phyloP scores from a whole-genome alignment of 1,284 basidiomycete genomes.

The Polyporus tsugae region DNA sequence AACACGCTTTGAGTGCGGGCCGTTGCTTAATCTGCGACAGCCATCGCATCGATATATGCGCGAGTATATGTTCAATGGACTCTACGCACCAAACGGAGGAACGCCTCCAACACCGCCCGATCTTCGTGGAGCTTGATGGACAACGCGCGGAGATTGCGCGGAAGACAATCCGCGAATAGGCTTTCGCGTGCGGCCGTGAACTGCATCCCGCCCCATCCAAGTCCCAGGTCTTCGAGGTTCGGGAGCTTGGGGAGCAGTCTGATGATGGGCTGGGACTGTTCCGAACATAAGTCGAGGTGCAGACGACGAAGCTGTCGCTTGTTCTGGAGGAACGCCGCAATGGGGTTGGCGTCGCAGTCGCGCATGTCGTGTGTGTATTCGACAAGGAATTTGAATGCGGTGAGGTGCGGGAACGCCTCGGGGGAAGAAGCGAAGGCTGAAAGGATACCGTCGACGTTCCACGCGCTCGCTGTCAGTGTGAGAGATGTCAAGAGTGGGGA shows the following conservation, averaged over 20 bases:
- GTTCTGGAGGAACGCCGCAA: conserved; percentile 4
- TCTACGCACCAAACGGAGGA: neutral
- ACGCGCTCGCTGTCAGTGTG: neutral
- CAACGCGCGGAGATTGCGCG: neutral
- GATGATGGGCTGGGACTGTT: neutral
- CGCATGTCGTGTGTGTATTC: neutral
- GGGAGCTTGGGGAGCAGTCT: conserved; percentile 5
- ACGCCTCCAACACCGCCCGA: neutral
- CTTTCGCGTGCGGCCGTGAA: neutral
- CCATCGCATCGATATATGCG: neutral
- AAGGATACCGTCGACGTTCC: neutral
- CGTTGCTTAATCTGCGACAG: neutral
- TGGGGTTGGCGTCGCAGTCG: neutral
- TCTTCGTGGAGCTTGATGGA: neutral
- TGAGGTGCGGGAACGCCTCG: conserved; percentile 10
- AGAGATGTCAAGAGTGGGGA: conserved; percentile 4
- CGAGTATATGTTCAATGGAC: neutral
- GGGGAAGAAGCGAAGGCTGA: neutral
- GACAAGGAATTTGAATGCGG: conserved; percentile 9
- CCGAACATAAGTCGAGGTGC: neutral
- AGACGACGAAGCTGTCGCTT: neutral
- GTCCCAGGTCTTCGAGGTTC: conserved; percentile 5
- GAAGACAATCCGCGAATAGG: neutral
- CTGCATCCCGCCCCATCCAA: conserved; percentile 6
- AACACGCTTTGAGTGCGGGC: neutral